phyloP scores from a whole-genome alignment of 257 asterid species.

The Nicotiana benthamiana region DNA sequence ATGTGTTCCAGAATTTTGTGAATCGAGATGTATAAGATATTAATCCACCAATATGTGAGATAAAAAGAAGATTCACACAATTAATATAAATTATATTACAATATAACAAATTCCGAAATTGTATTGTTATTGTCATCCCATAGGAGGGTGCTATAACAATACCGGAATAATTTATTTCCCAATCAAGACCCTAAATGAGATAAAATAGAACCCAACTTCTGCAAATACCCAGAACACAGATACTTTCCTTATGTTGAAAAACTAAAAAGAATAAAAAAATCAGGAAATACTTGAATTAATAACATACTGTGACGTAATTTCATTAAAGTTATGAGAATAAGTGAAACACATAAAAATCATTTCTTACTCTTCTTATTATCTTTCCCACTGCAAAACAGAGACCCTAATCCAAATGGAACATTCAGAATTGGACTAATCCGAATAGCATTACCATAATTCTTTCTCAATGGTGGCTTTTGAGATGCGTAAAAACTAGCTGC shows the following conservation, averaged over 20 bases:
- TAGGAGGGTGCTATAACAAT: too few species aligned
- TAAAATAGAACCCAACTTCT: neutral
- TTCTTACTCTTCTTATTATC: constrained; percentile 29
- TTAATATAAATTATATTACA: too few species aligned
- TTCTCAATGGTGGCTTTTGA: constrained; percentile 42
- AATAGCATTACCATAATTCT: constrained; percentile 25
- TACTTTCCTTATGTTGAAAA: neutral
- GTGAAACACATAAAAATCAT: neutral
- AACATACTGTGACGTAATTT: neutral
- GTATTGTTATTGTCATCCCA: too few species aligned
- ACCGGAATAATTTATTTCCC: too few species aligned
- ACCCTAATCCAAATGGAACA: constrained; percentile 37
- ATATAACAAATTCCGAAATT: too few species aligned
- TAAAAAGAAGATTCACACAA: too few species aligned
- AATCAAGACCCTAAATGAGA: too few species aligned
- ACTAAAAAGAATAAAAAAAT: neutral
- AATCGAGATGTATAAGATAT: too few species aligned
- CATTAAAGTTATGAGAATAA: neutral
- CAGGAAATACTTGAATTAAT: neutral
- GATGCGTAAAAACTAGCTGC: constrained; percentile 16
- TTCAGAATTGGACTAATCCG: constrained; percentile 34
- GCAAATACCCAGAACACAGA: neutral
- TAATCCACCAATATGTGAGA: too few species aligned
- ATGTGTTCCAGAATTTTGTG: too few species aligned
- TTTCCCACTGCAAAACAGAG: constrained; percentile 39